phyloP scores from a whole-genome alignment of 2,329 filamentous ascomycete genomes.

The Magnaporthiopsis incrustans region DNA sequence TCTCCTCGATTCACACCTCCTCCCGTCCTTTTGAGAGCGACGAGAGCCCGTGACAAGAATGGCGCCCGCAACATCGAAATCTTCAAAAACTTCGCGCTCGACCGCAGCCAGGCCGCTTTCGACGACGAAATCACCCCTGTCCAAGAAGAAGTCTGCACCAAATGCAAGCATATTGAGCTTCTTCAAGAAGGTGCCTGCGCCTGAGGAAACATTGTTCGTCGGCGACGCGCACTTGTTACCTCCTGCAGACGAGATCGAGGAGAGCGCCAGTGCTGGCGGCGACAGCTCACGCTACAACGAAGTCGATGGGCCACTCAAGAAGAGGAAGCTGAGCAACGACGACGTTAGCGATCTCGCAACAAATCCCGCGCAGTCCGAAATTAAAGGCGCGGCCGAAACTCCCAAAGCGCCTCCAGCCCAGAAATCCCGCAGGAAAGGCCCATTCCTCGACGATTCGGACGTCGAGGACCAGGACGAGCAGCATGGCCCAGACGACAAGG shows the following conservation, averaged over 20 bases:
- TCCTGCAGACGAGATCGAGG: slow-evolving; percentile 6
- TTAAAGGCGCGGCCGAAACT: neutral
- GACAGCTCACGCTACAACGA: slow-evolving; percentile 29
- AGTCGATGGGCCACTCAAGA: slow-evolving; percentile 27
- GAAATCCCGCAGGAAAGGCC: slow-evolving; percentile 33
- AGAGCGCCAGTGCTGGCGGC: neutral
- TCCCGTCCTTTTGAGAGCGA: neutral
- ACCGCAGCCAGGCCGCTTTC: neutral
- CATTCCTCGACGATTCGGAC: slow-evolving; percentile 66
- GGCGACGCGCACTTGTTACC: slow-evolving; percentile 15
- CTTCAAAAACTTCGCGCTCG: slow-evolving; percentile 6
- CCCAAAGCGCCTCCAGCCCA: slow-evolving; percentile 10
- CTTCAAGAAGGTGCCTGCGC: slow-evolving; percentile 61
- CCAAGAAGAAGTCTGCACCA: slow-evolving; percentile 20
- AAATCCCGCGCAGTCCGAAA: slow-evolving; percentile 1
- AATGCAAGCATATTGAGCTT: slow-evolving; percentile 67
- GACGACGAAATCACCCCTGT: neutral
- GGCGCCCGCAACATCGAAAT: neutral
- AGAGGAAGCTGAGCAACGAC: slow-evolving; percentile 30
- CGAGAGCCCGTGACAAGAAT: neutral
- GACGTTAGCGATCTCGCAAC: slow-evolving; percentile 9
- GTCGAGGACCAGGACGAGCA: slow-evolving; percentile 34
- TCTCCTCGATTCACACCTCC: neutral
- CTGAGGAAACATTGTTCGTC: slow-evolving; percentile 51
- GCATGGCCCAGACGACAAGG: slow-evolving; percentile 1